Evolutionary conservation across 2,329 filamentous ascomycete species (phyloP), one percentile per base, ranked within the genome.

Genomic region (Verticillium alfalfae): DNA sequence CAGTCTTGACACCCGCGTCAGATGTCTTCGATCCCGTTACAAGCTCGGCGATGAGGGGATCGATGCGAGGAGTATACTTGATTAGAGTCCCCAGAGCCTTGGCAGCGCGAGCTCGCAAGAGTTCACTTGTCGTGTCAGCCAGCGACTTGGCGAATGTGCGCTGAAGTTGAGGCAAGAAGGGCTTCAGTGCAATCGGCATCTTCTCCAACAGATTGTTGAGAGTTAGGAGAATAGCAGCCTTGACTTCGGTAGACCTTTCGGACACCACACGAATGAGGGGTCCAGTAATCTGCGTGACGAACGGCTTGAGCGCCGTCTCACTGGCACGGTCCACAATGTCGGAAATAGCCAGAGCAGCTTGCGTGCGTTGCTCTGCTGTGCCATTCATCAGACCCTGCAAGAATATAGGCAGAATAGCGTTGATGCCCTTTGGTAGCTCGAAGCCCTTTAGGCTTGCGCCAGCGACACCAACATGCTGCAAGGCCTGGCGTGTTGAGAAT

Each of bases 381-480:
- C 95, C 96, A 70, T 99, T 98, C 89, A 99, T 96, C 67, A 99
- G 83, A 76, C 95, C 95, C 73, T 99, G 96, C 71, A 98, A 77
- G 84, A 99, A 98, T 67, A 99, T 98, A 2, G 96, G 95, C 64
- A 99, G 79, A 66, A 99, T 89, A 65, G 95, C 93, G 71, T 93
- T 96, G 81, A 99, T 97, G 65, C 96, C 96, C 84, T 98, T 99
- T 1, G 94, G 95, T 61, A 98, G 80, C 68, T 87, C 84, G 79
- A 99, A 99, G 39, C 95, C 96, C 45, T 93, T 87, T 56, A 99
- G 81, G 70, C 93, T 89, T 49, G 88, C 84, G 34, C 95, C 95
- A 52, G 93, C 80, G 55, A 97, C 91, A 68, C 96, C 95, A 56
- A 98, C 91, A 70, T 94, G 92, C 67, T 91, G 88, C 60, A 99